Evolutionary conservation across 495 filamentous ascomycete genomes (phyloP), one percentile per base, ranked within the genome.

Genomic region (Bacidia rubella): DNA sequence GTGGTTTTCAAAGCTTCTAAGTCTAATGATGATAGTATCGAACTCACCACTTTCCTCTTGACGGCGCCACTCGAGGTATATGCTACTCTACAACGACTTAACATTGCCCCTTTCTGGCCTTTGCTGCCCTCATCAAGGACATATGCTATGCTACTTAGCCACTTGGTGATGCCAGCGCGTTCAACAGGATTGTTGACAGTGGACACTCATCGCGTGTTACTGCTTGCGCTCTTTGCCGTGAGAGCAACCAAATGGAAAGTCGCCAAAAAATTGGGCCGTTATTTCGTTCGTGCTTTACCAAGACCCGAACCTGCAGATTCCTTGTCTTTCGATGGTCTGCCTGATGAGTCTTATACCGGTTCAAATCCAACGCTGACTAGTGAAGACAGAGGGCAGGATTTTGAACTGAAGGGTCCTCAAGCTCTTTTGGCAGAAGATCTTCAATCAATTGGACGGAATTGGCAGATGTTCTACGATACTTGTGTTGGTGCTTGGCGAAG

Each of bases 31-130:
- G 24, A 19, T 56, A 62, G 60, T n/a, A 24, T 62, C 11, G 29
- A 50, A 12, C 19, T 43, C 19, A 43, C 44, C 12, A 42, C 70
- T 23, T 63, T 75, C 24, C 54, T 69, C 11, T 54, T 74, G 21
- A 66, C 70, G 24, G 62, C 70, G 32, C 68, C 74, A 53, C 62
- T 70, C 23, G 71, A 75, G 54, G 69, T 74, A 62, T 74, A 67
- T 53, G 70, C 70, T 42, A 57, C 71, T 23, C 62, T 77, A n/a
- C 74, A 77, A 55, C 64, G 70, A 17, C 66, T 75, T 11, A 66
- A 67, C 22, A 63, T 74, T 11, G 49, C 73, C 11, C 64, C 64
- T 45, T 27, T 46, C 19, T 56, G 54, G 55, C 53, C 48, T 24
- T 32, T 32, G 0, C 23, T 51, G 11, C 60, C 71, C n/a, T 60